Evolutionary conservation across 176 grass and related monocot genomes (phyloP), one percentile per base, ranked within the genome.

Genomic region (Bonia amplexicaulis): DNA sequence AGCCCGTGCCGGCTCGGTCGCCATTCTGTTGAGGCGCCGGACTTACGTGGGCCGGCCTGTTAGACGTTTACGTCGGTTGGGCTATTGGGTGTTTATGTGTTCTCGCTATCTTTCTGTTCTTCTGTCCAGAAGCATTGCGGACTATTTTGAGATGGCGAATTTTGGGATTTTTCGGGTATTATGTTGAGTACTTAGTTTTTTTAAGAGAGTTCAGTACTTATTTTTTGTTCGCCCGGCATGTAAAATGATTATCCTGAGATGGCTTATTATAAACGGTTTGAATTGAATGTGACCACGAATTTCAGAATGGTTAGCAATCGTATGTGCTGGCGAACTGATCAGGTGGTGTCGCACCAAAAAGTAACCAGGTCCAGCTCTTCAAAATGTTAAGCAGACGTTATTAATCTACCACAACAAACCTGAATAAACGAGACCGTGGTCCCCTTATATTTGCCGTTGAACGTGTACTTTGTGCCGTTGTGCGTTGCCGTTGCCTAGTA

Each of bases 1-100:
- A 90, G 74, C 9, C 23, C 13, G 60, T 33, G 68, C 85, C 89
- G 16, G n/a, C 17, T n/a, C 89, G 80, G 22, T 53, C 89, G 12
- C 84, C 89, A 0, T 74, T 52, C 60, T 69, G 22, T 60, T 90
- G 59, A 90, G 53, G 77, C 33, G 46, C 57, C 8, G 0, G 20
- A 1, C 7, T 62, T 17, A 7, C 6, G n/a, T 53, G 40, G 72
- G 41, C 72, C 22, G 19, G 3, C 27, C 25, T 81, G 63, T 52
- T 39, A 29, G 6, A 51, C 61, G 11, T n/a, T 29, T 64, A 80
- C 22, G n/a, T 55, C 31, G 58, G 7, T 2, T 3, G 42, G 49
- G 9, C 17, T 47, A 17, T 16, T 71, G 53, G 12, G 53, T 52
- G 19, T 27, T 13, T 27, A 12, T 14, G 25, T 6, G n/a, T 29